Evolutionary conservation across 2,329 filamentous ascomycete genomes (phyloP), one percentile per base, ranked within the genome.

Genomic region (Clonostachys chloroleuca): DNA sequence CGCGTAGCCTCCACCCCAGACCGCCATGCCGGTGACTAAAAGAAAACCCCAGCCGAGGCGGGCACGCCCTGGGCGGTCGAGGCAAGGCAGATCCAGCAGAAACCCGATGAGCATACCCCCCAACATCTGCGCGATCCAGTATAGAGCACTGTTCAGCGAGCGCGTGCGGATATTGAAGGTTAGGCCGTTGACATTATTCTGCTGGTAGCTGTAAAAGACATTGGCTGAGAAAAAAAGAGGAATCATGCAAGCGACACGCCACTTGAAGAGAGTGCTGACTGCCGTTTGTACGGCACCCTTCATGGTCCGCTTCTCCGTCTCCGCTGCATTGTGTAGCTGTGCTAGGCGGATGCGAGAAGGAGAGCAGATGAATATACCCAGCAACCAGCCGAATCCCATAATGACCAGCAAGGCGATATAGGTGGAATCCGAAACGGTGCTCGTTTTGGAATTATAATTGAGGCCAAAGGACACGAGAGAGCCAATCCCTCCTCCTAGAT

Each of bases 1-100:
- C 16, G 70, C 75, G 55, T 83, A 86, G n/a, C 84, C 84, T 20
- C 74, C 75, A 30, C 76, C 77, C 77, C 75, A 80, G 51, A 78
- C 73, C n/a, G 54, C 66, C 70, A 80, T 75, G 2, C 73, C 75
- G 5, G 71, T 67, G 4, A 68, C 59, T 30, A 79, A 70, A 34
- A 80, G 63, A 39, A 72, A 58, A 8, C 52, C 56, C 65, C 75
- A 77, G 14, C 70, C 75, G 10, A 72, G 53, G 16, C 68, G 64
- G 18, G 75, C 76, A 12, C 75, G 74, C 12, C 61, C 62, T 4
- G 63, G 68, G 8, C 76, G 71, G 37, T 61, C 66, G 12, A 79
- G 52, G 34, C 58, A 60, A 2, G 64, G 60, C 6, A 70, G 52
- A 46, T 80, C 75, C 6, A 77, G 66, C 24, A 69, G 54, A 16